A percentile compares a stretch with the other conserved stretches of the same genome.
These are phyloP conservation scores for Tothia fuscella DNA, from an alignment of 2,329 filamentous ascomycete species.

Conservation along the genomic window DNA sequence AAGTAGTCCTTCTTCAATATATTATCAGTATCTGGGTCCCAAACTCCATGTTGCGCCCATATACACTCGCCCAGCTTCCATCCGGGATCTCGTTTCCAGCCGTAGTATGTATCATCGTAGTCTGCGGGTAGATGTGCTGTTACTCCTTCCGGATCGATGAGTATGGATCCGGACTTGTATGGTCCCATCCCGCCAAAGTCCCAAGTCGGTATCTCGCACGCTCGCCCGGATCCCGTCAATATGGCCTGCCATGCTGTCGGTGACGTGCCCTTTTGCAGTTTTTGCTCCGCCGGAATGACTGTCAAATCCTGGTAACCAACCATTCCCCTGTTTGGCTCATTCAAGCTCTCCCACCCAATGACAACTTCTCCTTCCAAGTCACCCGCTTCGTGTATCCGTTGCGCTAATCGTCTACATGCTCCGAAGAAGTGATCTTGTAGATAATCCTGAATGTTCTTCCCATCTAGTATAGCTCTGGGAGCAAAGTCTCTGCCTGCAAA, in stretches of 20 bases:
- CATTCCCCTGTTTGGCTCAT: slow-evolving; percentile 85
- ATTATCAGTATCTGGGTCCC: slow-evolving; percentile 70
- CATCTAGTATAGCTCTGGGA: slow-evolving; percentile 90
- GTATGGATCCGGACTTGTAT: slow-evolving; percentile 69
- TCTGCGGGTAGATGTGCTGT: slow-evolving; percentile 71
- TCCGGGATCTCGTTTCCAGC: slow-evolving; percentile 73
- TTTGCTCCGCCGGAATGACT: slow-evolving; percentile 72
- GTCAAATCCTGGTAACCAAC: slow-evolving; percentile 74
- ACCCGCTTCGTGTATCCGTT: slow-evolving; percentile 77
- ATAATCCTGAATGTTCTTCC: slow-evolving; percentile 92
- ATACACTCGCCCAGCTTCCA: slow-evolving; percentile 94
- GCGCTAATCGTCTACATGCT: slow-evolving; percentile 70
- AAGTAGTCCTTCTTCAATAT: slow-evolving; percentile 84
- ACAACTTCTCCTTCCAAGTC: slow-evolving; percentile 78
- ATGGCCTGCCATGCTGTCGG: slow-evolving; percentile 93
- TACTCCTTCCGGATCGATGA: slow-evolving; percentile 81
- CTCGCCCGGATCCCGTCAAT: slow-evolving; percentile 77
- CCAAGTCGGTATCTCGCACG: slow-evolving; percentile 84
- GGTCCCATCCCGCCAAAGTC: slow-evolving; percentile 89
- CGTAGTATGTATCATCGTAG: slow-evolving; percentile 79
- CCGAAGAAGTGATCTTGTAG: slow-evolving; percentile 75
- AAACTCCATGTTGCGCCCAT: slow-evolving; percentile 94
- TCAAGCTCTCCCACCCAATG: slow-evolving; percentile 92
- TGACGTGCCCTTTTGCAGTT: slow-evolving; percentile 81
- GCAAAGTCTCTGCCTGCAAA: slow-evolving; percentile 86